Base-by-base conservation (phyloP, 768 basidiomycete species). In the Phaeotremella fagi region DNA sequence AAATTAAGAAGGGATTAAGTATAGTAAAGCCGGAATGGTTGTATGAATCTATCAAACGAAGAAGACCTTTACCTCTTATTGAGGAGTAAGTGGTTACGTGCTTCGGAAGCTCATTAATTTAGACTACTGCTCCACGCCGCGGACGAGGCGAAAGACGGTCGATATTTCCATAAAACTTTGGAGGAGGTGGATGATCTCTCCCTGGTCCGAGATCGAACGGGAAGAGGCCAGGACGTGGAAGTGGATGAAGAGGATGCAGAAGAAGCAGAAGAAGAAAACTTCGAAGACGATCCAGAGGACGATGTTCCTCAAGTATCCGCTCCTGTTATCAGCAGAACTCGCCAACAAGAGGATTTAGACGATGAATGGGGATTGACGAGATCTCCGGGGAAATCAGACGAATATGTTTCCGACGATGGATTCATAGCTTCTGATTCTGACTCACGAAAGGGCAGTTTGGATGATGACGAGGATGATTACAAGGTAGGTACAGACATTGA, bases 1-100 rank as follows among this genome's bases (percentile, higher is more conserved):
- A 72, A 82, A 84, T 89, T 46, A 79, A 85, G 52, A 88, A 87
- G 63, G 84, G 80, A 3, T 77, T 78, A 0, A 77, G 83, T 50
- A 82, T 94, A 45, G 76, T 94, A 54, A 83, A 80, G 50, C 88
- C 92, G 0, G 75, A 80, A 25, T 98, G 91, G 90, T 77, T 98
- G 49, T 67, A 78, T 31, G 87, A 90, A 65, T 91, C 85, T 22
- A 78, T 92, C n/a, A 77, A 79, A 4, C 75, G 77, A 25, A 80
- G 79, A 11, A 76, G 80, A 52, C 76, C 78, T 18, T 73, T 82
- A 24, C 84, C 88, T 0, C 75, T 91, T 54, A 78, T 72, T 33
- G 84, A 85, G 74, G 85, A 82, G 90, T 90, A 43, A 31, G 55
- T 49, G 26, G 15, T 24, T 15, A 28, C 23, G 23, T 3, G 20